Evolutionary conservation across 768 basidiomycete species (phyloP).

Genomic region (Thelephora aurantiotincta): DNA sequence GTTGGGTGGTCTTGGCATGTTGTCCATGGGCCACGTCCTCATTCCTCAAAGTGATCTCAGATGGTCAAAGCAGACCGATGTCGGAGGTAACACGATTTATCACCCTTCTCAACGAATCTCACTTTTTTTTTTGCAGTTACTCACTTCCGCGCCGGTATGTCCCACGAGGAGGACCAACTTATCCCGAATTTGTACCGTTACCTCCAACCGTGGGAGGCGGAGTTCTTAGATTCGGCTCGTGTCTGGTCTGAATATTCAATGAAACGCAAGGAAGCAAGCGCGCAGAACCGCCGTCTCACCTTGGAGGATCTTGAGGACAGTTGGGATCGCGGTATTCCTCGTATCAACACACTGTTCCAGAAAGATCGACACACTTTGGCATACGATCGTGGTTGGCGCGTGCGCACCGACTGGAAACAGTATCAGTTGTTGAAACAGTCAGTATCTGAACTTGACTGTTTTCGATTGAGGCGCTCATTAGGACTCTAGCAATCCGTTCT

Average conservation of each 20-base stretch:
- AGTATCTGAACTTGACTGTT: slow-evolving; percentile 14
- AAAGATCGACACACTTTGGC: slow-evolving; percentile 97
- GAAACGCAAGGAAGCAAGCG: slow-evolving; percentile 99
- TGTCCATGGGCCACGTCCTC: slow-evolving; percentile 98
- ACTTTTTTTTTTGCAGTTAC: slow-evolving; percentile 41
- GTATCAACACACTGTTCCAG: slow-evolving; percentile 98
- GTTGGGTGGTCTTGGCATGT: slow-evolving; percentile 94
- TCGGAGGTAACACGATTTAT: slow-evolving; percentile 44
- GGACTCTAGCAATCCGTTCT: slow-evolving; percentile 76
- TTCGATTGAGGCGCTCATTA: slow-evolving; percentile 1
- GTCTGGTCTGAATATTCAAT: slow-evolving; percentile 99
- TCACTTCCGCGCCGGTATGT: slow-evolving; percentile 99
- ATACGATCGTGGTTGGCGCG: slow-evolving; percentile 98
- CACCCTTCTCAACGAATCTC: not conserved
- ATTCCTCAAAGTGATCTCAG: slow-evolving; percentile 96
- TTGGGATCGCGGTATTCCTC: slow-evolving; percentile 97
- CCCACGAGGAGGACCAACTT: slow-evolving; percentile 85
- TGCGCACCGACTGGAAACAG: slow-evolving; percentile 95
- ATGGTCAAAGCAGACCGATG: slow-evolving; percentile 98
- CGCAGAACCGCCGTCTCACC: slow-evolving; percentile 92
- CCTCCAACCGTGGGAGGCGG: slow-evolving; percentile 93
- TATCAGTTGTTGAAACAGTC: slow-evolving; percentile 88
- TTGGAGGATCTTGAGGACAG: slow-evolving; percentile 96
- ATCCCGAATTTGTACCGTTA: slow-evolving; percentile 98
- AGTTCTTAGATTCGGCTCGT: slow-evolving; percentile 94